A percentile compares a stretch with the other conserved stretches of the same genome.
These are phyloP conservation scores for Epichloe festucae DNA, from an alignment of 2,329 filamentous ascomycete genomes.

Conservation along the genomic window DNA sequence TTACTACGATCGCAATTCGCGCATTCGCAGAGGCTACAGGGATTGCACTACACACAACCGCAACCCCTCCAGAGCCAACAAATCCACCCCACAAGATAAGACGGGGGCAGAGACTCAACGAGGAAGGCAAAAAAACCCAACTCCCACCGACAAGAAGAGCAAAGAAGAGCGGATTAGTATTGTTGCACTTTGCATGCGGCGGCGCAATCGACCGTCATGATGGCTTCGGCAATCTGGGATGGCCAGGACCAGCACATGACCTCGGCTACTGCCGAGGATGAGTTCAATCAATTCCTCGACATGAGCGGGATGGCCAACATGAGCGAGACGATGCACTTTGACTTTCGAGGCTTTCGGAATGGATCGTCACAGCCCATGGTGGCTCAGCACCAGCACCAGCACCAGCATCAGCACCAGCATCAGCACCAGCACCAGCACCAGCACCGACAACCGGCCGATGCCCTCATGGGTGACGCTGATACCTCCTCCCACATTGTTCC, in stretches of 20 bases:
- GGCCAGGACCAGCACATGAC: conserved; percentile 42
- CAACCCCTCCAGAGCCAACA: neutral
- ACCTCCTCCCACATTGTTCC: conserved; percentile 18
- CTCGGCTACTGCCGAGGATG: conserved; percentile 36
- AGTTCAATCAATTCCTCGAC: conserved; percentile 52
- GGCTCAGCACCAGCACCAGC: conserved; percentile 15
- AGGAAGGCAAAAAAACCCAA: neutral
- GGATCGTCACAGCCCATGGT: conserved; percentile 21
- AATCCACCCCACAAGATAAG: neutral
- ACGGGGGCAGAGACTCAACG: neutral
- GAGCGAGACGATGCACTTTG: conserved; percentile 42
- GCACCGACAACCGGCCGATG: conserved; percentile 19
- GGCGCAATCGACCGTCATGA: conserved; percentile 22
- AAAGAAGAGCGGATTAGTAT: neutral
- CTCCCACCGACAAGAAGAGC: neutral
- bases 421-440: conserved; percentile 3
- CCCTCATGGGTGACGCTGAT: conserved; percentile 23
- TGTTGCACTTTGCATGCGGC: neutral
- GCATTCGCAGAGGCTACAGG: neutral
- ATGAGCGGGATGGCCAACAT: conserved; percentile 43
- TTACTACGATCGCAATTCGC: neutral
- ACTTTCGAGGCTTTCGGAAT: conserved; percentile 43
- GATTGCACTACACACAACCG: neutral
- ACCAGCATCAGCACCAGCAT: conserved; percentile 7
- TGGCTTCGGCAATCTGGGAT: conserved; percentile 42